Conservation (phyloP, 495 filamentous ascomycete species). For the Penicillium cinerascens region DNA sequence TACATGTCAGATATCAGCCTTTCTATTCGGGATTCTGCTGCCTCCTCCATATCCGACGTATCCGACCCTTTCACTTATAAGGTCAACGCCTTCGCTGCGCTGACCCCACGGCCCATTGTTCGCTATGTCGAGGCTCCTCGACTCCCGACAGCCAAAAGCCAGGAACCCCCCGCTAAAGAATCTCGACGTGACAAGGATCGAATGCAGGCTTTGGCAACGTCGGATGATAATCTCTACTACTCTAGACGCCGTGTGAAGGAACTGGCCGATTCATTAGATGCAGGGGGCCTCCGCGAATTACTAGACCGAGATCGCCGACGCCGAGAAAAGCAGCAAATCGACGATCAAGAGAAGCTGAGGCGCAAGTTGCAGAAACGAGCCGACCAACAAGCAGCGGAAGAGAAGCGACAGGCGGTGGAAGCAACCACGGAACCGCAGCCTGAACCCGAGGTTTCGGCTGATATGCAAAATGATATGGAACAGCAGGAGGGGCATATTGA, state of each 20-base stretch:
- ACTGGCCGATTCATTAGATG: constrained; percentile 76
- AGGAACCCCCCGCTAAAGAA: constrained; percentile 25
- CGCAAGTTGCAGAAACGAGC: constrained; percentile 64
- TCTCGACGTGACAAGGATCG: constrained; percentile 38
- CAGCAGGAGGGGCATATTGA: neutral
- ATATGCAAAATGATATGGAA: neutral
- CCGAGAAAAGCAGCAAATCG: constrained; percentile 65
- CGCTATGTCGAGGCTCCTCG: constrained; percentile 65
- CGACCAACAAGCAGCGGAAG: constrained; percentile 57
- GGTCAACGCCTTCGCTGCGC: constrained; percentile 66
- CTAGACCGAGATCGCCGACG: constrained; percentile 82
- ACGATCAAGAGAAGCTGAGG: constrained; percentile 67
- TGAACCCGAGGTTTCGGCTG: neutral
- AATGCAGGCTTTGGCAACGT: constrained; percentile 42
- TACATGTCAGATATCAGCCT: constrained; percentile 70
- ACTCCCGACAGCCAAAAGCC: constrained; percentile 34
- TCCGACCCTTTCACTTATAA: constrained; percentile 71
- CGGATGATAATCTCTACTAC: constrained; percentile 58
- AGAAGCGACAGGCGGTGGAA: constrained; percentile 33
- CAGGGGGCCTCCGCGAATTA: constrained; percentile 72
- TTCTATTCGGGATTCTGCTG: constrained; percentile 65
- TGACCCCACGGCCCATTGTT: constrained; percentile 76
- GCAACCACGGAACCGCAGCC: constrained; percentile 2
- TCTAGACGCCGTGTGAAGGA: constrained; percentile 73
- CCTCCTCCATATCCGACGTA: constrained; percentile 66